phyloP scores from a whole-genome alignment of 495 filamentous ascomycete genomes.

The Penicillium turbatum region DNA sequence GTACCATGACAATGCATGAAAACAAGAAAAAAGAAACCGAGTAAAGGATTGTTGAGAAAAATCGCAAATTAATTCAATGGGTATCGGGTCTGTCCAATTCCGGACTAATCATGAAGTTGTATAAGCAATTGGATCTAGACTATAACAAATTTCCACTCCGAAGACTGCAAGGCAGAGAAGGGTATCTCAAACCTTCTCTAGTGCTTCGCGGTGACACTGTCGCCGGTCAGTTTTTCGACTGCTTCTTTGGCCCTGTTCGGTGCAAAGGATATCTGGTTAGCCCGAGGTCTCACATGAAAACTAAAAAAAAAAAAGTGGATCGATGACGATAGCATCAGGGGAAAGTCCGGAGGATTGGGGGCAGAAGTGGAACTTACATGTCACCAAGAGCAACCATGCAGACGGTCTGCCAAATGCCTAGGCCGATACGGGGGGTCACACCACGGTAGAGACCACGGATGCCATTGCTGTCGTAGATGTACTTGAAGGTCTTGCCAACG shows the following conservation, averaged over 20 bases:
- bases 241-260: constrained; percentile 83
- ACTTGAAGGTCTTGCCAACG: constrained; percentile 84
- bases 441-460: constrained; percentile 93
- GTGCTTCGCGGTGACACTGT: constrained; percentile 94
- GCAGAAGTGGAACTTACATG: constrained; percentile 59
- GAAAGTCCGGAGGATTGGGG: neutral
- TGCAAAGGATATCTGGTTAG: constrained; percentile 34
- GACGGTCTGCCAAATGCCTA: constrained; percentile 98
- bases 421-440: constrained; percentile 86
- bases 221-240: constrained; percentile 95
- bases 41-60: constrained; percentile 1
- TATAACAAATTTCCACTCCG: constrained; percentile 9
- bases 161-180: constrained; percentile 35
- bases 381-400: constrained; percentile 99
- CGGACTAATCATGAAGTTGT: constrained; percentile 14
- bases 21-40: neutral
- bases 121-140: constrained; percentile 11
- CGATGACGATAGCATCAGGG: constrained; percentile 4
- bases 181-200: constrained; percentile 59
- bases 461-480: constrained; percentile 88
- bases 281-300: constrained; percentile 26
- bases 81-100: constrained; percentile 22
- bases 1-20: neutral
- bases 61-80: constrained; percentile 21
- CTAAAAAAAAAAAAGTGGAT: neutral